Evolutionary conservation across 345 rosid species (phyloP), one percentile per base, ranked within the genome.

Genomic region (Luvunga scandens): DNA sequence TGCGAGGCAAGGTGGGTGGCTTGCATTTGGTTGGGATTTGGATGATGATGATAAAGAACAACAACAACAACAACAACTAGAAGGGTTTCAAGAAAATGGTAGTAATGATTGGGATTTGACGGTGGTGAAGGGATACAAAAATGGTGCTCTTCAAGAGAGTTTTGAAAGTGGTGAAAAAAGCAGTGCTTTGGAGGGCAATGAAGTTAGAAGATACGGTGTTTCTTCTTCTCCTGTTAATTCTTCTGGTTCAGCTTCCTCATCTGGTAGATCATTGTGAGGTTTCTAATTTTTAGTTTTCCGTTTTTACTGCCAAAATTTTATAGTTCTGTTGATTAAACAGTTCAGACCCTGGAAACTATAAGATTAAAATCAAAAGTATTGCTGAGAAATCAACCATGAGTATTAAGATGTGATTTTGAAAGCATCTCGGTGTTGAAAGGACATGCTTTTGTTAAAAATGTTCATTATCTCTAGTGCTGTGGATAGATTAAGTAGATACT

Each of bases 11-110:
- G 93, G 98, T 70, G 97, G 99, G 2, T 93, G 99, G 99, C 91
- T 95, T 57, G 85, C 97, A 19, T 83, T 87, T 79, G 99, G 98
- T 56, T 95, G 99, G 99, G 93, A 89, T 80, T 82, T 77, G 79
- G 95, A 91, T 77, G 85, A 82, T 57, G 80, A 75, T 21, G 81
- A 75, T 57, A 76, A 81, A 19, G 81, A 73, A 24, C 78, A 81
- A 19, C 80, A 71, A 22, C 80, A 13, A 63, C 14, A 74, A 30
- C 38, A 64, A 64, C 24, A 78, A 53, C 62, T 33, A 30, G 78
- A 67, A 9, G 60, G n/a, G 38, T 75, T 77, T 36, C 74, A 45
- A 33, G 84, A 33, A 24, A 56, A 55, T 69, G 75, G 19, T 66
- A 57, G 69, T 36, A 60, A 21, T 24, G 72, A 73, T 50, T 83